A percentile compares a stretch with the other conserved stretches of the same genome.
Evolutionary conservation across 192 early-diverging fungal species (phyloP).

Genomic region (Podila epicladia): DNA sequence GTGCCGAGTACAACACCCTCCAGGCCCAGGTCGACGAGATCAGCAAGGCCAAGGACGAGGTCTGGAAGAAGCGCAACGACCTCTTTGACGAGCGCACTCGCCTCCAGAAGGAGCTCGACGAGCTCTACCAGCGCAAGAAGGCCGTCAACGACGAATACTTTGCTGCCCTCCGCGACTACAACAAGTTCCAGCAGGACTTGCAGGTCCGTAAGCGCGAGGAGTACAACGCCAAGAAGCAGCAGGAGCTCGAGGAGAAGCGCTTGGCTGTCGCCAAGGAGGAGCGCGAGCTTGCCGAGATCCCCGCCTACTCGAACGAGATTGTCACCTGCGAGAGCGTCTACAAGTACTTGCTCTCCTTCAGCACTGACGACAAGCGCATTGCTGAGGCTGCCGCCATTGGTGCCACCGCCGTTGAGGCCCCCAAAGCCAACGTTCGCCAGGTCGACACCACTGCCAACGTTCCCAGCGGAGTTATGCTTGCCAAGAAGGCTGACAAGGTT

Average conservation of each 20-base stretch:
- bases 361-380: conserved; percentile 52
- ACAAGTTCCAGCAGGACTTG: conserved; percentile 74
- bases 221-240: conserved; percentile 72
- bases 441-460: conserved; percentile 66
- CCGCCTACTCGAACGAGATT: conserved; percentile 91
- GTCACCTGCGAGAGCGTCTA: conserved; percentile 83
- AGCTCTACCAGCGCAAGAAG: conserved; percentile 72
- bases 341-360: conserved; percentile 69
- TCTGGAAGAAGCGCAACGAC: conserved; percentile 70
- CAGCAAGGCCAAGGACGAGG: conserved; percentile 67
- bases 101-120: conserved; percentile 77
- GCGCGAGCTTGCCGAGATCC: conserved; percentile 86
- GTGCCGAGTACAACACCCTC: conserved; percentile 73
- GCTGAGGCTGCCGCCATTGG: conserved; percentile 37
- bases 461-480: conserved; percentile 81
- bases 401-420: conserved; percentile 45
- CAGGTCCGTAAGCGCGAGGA: conserved; percentile 72
- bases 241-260: conserved; percentile 75
- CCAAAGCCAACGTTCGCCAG: conserved; percentile 60
- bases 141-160: conserved; percentile 77
- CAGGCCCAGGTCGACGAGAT: conserved; percentile 78
- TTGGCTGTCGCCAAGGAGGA: conserved; percentile 75
- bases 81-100: conserved; percentile 77
- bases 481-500: conserved; percentile 78
- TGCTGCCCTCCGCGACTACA: conserved; percentile 77